phyloP scores from a whole-genome alignment of 176 grass and related monocot species.

The Aegilops umbellulata region DNA sequence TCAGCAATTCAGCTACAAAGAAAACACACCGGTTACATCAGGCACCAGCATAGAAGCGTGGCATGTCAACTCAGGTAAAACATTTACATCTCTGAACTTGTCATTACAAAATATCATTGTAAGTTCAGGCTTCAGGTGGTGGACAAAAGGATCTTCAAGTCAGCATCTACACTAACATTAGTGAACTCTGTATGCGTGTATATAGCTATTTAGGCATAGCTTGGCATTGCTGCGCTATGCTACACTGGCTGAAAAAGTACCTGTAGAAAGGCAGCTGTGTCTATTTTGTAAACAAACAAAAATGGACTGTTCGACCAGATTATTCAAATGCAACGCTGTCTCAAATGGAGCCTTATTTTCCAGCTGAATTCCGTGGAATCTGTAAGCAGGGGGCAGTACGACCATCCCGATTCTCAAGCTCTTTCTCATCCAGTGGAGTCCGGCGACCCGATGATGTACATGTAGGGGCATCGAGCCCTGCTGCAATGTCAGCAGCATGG shows the following conservation, averaged over 20 bases:
- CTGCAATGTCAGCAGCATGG: slow-evolving; percentile 4
- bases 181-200: slow-evolving; percentile 62
- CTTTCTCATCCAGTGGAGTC: slow-evolving; percentile 23
- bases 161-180: slow-evolving; percentile 68
- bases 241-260: slow-evolving; percentile 31
- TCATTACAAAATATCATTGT: slow-evolving; percentile 48
- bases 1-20: neutral
- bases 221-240: slow-evolving; percentile 29
- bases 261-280: slow-evolving; percentile 29
- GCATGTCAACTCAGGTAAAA: slow-evolving; percentile 44
- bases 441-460: slow-evolving; percentile 24
- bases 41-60: slow-evolving; percentile 3
- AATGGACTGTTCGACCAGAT: slow-evolving; percentile 36
- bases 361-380: slow-evolving; percentile 12
- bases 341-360: slow-evolving; percentile 33
- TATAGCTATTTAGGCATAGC: slow-evolving; percentile 43
- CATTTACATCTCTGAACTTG: slow-evolving; percentile 70
- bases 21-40: neutral
- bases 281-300: slow-evolving; percentile 13
- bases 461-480: slow-evolving; percentile 39
- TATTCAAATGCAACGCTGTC: slow-evolving; percentile 33
- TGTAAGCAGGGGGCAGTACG: neutral
- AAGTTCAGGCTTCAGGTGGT: slow-evolving; percentile 21
- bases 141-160: slow-evolving; percentile 29
- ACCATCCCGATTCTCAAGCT: slow-evolving; percentile 17